Evolutionary conservation across 1,284 basidiomycete species (phyloP).

Genomic region (Trametes hirsuta): DNA sequence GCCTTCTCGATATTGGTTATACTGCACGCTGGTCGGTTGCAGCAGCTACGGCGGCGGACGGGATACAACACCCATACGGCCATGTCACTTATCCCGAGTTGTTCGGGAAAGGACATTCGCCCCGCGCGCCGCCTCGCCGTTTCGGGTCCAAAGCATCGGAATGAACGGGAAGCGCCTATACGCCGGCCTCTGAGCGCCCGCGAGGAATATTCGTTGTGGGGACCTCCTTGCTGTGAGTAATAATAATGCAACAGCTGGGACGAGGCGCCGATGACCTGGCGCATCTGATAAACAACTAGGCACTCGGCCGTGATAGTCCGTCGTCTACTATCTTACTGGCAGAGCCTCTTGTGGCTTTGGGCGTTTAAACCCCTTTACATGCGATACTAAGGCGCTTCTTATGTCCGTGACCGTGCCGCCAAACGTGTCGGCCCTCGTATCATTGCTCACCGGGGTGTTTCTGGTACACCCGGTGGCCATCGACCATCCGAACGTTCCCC

Average conservation of each 20-base stretch:
- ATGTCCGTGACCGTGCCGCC: neutral
- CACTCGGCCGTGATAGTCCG: too few relatives aligned
- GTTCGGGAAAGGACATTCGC: neutral
- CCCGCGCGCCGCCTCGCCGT: neutral
- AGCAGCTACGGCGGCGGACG: neutral
- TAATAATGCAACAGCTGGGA: too few relatives aligned
- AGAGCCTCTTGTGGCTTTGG: too few relatives aligned
- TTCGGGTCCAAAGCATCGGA: constrained; percentile 4
- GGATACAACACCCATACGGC: neutral
- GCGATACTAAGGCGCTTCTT: too few relatives aligned
- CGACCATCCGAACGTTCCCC: constrained; percentile 8
- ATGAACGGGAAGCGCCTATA: neutral
- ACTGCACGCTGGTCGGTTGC: neutral
- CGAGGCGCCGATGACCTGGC: too few relatives aligned
- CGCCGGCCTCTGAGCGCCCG: neutral
- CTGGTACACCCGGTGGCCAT: neutral
- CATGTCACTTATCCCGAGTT: neutral
- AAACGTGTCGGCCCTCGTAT: constrained; percentile 4
- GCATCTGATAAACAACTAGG: too few relatives aligned
- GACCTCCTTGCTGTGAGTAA: neutral
- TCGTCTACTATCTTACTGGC: too few relatives aligned
- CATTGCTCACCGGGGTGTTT: constrained; percentile 19
- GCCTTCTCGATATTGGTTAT: too few relatives aligned
- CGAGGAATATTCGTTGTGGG: neutral
- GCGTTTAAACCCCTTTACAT: too few relatives aligned